A percentile compares a stretch with the other conserved stretches of the same genome.
Conservation (phyloP, 208 protist genomes). For the Leishmania mexicana region DNA sequence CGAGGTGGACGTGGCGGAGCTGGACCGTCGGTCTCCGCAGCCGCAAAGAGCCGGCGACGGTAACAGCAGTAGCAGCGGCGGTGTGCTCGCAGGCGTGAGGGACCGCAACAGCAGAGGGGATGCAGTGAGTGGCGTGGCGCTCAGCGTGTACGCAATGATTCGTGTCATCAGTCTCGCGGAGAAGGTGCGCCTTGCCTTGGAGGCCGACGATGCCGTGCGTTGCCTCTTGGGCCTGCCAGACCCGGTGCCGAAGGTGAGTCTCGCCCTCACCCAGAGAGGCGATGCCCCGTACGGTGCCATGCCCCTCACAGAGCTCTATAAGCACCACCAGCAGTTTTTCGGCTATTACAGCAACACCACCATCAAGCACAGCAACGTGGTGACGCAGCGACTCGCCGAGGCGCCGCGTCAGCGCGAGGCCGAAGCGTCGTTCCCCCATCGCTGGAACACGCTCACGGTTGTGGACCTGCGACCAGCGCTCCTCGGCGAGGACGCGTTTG, state of each 20-base stretch:
- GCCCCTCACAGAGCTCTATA: slow-evolving; percentile 69
- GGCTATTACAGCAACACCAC: slow-evolving; percentile 38
- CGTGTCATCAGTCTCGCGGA: slow-evolving; percentile 71
- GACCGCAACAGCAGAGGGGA: neutral
- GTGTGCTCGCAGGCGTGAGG: neutral
- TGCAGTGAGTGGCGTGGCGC: slow-evolving; percentile 6
- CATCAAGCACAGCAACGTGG: slow-evolving; percentile 39
- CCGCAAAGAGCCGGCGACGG: neutral
- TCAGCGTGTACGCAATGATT: slow-evolving; percentile 64
- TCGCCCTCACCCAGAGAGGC: slow-evolving; percentile 31
- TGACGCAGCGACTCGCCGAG: slow-evolving; percentile 23
- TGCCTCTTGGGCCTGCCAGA: slow-evolving; percentile 29
- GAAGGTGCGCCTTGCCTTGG: slow-evolving; percentile 40
- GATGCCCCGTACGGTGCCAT: slow-evolving; percentile 66
- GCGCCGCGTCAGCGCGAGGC: slow-evolving; percentile 28
- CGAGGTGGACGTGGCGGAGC: slow-evolving; percentile 17
- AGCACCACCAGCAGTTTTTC: slow-evolving; percentile 68
- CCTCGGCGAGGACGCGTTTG: slow-evolving; percentile 66
- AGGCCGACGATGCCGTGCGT: slow-evolving; percentile 48
- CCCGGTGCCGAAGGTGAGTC: slow-evolving; percentile 14
- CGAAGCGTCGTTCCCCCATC: slow-evolving; percentile 43
- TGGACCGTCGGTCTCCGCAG: slow-evolving; percentile 7
- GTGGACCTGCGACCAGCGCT: slow-evolving; percentile 56
- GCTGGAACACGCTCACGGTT: slow-evolving; percentile 62
- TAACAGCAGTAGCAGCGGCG: neutral